These are phyloP conservation scores for Fusarium sp. DNA, from an alignment of 2,329 filamentous ascomycete genomes.

Conservation along the genomic window DNA sequence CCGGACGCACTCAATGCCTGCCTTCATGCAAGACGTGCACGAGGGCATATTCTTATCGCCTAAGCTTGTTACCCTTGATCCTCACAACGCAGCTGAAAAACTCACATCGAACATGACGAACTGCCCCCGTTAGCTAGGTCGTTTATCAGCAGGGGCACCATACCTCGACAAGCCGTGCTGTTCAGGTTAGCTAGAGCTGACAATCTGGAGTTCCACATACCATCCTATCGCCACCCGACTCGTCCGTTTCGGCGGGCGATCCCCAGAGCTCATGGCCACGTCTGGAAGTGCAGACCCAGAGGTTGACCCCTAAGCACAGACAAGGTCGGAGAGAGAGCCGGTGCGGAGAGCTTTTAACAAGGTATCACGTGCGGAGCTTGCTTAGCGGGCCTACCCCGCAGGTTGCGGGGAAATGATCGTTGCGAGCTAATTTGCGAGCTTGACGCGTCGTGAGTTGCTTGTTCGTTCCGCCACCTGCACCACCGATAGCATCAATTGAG, in stretches of 20 bases:
- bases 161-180: constrained; percentile 10
- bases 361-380: constrained; percentile 1
- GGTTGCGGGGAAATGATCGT: not conserved
- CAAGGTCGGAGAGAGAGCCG: not conserved
- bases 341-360: constrained; percentile 1
- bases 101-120: constrained; percentile 3
- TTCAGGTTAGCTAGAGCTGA: not conserved
- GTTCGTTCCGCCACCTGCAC: no score
- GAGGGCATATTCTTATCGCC: constrained; percentile 35
- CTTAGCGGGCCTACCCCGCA: not conserved
- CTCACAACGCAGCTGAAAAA: not conserved
- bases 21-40: constrained; percentile 29
- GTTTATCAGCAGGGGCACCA: not conserved
- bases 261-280: not conserved
- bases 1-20: constrained; percentile 33
- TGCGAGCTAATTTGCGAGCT: no score
- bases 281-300: not conserved
- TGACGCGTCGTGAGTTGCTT: no score
- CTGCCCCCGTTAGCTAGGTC: not conserved
- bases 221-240: constrained; percentile 36
- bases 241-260: constrained; percentile 10
- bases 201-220: not conserved
- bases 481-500: no score
- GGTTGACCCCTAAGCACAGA: not conserved
- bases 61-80: not conserved